Base-by-base conservation (phyloP, 441 rosid genomes). In the Gossypium trilobum region DNA sequence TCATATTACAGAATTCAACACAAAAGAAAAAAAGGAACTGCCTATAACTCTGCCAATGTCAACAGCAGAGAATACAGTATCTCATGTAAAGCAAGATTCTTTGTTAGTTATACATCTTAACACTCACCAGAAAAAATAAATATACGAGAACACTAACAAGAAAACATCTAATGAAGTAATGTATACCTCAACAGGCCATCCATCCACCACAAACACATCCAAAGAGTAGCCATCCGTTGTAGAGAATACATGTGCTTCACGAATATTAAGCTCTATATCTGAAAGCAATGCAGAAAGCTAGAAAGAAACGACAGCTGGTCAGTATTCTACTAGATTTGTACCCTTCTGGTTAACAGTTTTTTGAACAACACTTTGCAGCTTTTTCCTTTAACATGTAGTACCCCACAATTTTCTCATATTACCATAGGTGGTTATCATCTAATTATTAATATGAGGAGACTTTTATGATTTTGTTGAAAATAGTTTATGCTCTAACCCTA, bases 211-310 rank as follows among this genome's bases (percentile, higher is more conserved):
- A 81, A 88, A 90, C 22, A 90, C 93, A 78, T 90, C 96, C 85
- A 90, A 78, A 55, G 93, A 88, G 83, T 88, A 90, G 64, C 93
- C 90, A 82, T 90, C 93, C 22, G 75, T 82, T 61, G 93, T 90
- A 48, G 96, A 88, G 84, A 90, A 90, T 22, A 88, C 96, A 79
- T 88, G 96, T 22, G 96, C 93, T 83, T 88, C 93, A 51, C 96
- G 93, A 68, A 90, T 90, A 78, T 90, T 87, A 66, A 90, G 90
- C 75, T 89, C 91, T 59, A 87, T 88, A 75, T 87, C 89, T 68
- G 93, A 90, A 74, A 90, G 93, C 84, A 88, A 78, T 66, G 96
- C 86, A 78, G 96, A 88, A 73, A 90, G 93, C 93, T 90, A 73
- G 73, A 80, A 78, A 74, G 20, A 77, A 82, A 80, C 29, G 54